Evolutionary conservation across 306 rosid species (phyloP).

Genomic region (Parietaria judaica): DNA sequence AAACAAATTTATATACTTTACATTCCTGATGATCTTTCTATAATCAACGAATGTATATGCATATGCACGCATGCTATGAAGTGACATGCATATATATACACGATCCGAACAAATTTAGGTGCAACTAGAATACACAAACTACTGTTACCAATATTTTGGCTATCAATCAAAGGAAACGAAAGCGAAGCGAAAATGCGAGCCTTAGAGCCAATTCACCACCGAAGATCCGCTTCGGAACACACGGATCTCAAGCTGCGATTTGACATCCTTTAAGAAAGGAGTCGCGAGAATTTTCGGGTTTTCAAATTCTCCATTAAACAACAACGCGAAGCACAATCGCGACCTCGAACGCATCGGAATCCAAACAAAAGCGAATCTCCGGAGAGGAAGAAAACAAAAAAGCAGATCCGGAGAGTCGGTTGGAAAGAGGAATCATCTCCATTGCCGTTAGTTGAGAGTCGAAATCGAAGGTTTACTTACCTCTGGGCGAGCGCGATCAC

Average conservation of each 20-base stretch:
- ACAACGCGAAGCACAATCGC: constrained; percentile 10
- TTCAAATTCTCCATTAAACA: constrained; percentile 1
- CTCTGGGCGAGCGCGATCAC: background rate
- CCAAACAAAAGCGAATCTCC: constrained; percentile 6
- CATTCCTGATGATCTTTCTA: background rate
- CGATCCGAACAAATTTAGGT: constrained; percentile 1
- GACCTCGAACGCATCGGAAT: constrained; percentile 9
- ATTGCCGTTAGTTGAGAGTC: background rate
- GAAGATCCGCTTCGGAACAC: constrained; percentile 4
- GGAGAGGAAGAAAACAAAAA: constrained; percentile 4
- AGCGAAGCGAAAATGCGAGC: background rate
- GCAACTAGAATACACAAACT: constrained; percentile 4
- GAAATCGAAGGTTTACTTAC: background rate
- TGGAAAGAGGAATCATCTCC: background rate
- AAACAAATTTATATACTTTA: background rate
- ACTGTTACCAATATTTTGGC: constrained; percentile 1
- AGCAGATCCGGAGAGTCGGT: constrained; percentile 13
- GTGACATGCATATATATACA: background rate
- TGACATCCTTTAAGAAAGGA: background rate
- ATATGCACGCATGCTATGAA: background rate
- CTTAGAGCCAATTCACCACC: background rate
- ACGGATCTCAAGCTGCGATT: constrained; percentile 18
- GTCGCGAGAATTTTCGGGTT: background rate
- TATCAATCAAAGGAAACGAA: background rate
- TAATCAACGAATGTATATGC: background rate